These are phyloP conservation scores for Globisporangium paroecandrum DNA, from an alignment of 352 stramenopile species.

Conservation along the genomic window DNA sequence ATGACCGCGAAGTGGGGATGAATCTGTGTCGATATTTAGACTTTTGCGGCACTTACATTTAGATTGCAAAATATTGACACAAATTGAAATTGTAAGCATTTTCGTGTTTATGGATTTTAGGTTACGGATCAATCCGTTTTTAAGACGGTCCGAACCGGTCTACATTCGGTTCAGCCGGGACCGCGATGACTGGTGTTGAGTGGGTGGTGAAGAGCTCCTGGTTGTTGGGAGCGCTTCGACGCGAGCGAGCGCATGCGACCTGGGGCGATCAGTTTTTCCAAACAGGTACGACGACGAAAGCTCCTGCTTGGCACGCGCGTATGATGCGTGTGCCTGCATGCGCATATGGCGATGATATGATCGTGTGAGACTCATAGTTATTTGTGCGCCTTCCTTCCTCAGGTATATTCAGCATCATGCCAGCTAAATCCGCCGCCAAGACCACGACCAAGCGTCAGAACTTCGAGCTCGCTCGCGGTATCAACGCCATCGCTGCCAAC, in stretches of 20 bases:
- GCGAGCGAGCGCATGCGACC: slow-evolving; percentile 1
- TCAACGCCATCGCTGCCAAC: slow-evolving; percentile 78
- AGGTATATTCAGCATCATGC: slow-evolving; percentile 52
- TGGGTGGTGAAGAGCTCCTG: slow-evolving; percentile 14
- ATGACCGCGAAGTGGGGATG: too few relatives aligned
- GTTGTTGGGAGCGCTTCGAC: not conserved
- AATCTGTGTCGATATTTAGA: too few relatives aligned
- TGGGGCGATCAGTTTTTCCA: slow-evolving; percentile 42
- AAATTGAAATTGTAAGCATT: too few relatives aligned
- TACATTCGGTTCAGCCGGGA: not conserved
- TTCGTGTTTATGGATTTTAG: not conserved
- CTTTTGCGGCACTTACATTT: too few relatives aligned
- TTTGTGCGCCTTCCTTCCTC: not conserved
- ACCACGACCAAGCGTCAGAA: slow-evolving; percentile 52
- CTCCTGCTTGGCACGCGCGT: too few relatives aligned
- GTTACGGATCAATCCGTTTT: not conserved
- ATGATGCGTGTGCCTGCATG: not conserved
- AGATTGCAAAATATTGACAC: too few relatives aligned
- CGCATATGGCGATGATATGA: not conserved
- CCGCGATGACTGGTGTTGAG: slow-evolving; percentile 13
- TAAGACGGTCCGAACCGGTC: not conserved
- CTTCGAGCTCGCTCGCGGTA: slow-evolving; percentile 67
- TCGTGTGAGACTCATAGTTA: not conserved
- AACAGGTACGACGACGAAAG: slow-evolving; percentile 41
- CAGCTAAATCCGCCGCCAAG: slow-evolving; percentile 44